phyloP scores from a whole-genome alignment of 306 rosid genomes.

The Begonia peltatifolia region DNA sequence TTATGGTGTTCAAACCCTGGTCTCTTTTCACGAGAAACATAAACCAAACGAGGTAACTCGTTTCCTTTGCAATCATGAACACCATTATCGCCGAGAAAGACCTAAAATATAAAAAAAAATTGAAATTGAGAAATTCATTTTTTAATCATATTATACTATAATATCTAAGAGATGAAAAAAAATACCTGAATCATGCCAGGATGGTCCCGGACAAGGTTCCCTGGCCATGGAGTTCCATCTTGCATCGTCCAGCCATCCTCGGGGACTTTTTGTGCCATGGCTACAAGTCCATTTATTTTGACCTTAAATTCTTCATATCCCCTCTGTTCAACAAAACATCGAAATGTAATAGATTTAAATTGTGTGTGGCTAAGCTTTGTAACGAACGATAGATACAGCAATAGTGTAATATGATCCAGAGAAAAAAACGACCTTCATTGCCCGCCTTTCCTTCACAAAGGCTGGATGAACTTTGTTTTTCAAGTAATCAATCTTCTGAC shows the following conservation, averaged over 20 bases:
- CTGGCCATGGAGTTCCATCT: conserved; percentile 94
- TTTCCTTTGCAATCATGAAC: conserved; percentile 66
- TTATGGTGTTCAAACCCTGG: conserved; percentile 93
- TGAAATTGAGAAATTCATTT: too few species aligned
- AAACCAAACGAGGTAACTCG: conserved; percentile 65
- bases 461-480: conserved; percentile 77
- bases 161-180: conserved; percentile 7
- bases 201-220: conserved; percentile 80
- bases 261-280: conserved; percentile 76
- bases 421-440: conserved; percentile 54
- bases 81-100: conserved; percentile 71
- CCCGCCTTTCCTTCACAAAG: conserved; percentile 84
- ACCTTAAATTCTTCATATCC: conserved; percentile 88
- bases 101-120: conserved; percentile 19
- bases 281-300: conserved; percentile 63
- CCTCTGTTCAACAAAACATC: conserved; percentile 30
- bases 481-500: conserved; percentile 70
- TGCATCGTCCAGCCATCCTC: conserved; percentile 99
- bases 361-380: too few species aligned
- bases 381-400: too few species aligned
- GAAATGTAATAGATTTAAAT: too few species aligned
- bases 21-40: conserved; percentile 87
- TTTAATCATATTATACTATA: background rate
- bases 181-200: conserved; percentile 97
- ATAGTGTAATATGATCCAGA: too few species aligned